Conservation (phyloP, 768 basidiomycete genomes). For the Russula brevipes region DNA sequence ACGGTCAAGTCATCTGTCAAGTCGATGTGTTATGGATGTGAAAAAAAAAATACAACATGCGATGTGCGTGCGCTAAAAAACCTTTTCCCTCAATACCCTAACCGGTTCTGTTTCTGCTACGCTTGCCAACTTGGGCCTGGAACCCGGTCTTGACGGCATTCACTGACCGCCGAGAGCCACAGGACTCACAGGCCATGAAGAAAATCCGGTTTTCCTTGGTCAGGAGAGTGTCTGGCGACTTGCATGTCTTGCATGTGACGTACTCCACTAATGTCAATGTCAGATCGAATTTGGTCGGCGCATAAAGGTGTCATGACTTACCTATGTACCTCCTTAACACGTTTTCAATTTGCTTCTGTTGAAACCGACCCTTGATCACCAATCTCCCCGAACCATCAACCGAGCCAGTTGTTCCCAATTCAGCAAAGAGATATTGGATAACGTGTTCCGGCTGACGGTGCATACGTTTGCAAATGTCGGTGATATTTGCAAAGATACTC, state of each 20-base stretch:
- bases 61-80: constrained; percentile 21
- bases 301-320: constrained; percentile 38
- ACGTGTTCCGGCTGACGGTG: constrained; percentile 97
- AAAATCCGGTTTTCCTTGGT: constrained; percentile 98
- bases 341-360: constrained; percentile 97
- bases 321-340: constrained; percentile 95
- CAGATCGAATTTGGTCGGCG: constrained; percentile 1
- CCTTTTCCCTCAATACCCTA: constrained; percentile 29
- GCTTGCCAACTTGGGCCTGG: constrained; percentile 91
- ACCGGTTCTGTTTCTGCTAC: constrained; percentile 76
- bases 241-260: constrained; percentile 99
- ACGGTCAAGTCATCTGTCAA: constrained; percentile 19
- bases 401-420: constrained; percentile 96
- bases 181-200: constrained; percentile 93
- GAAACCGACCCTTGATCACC: constrained; percentile 97
- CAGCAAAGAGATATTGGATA: constrained; percentile 93
- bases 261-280: constrained; percentile 69
- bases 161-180: constrained; percentile 86
- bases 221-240: constrained; percentile 94
- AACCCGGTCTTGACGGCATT: constrained; percentile 98
- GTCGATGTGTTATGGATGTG: constrained; percentile 17
- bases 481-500: constrained; percentile 93
- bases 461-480: constrained; percentile 98
- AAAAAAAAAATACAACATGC: constrained; percentile 25
- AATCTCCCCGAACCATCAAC: constrained; percentile 89